Evolutionary conservation across 2,329 filamentous ascomycete species (phyloP), one percentile per base, ranked within the genome.

Genomic region (Fusarium pseudonygamai): DNA sequence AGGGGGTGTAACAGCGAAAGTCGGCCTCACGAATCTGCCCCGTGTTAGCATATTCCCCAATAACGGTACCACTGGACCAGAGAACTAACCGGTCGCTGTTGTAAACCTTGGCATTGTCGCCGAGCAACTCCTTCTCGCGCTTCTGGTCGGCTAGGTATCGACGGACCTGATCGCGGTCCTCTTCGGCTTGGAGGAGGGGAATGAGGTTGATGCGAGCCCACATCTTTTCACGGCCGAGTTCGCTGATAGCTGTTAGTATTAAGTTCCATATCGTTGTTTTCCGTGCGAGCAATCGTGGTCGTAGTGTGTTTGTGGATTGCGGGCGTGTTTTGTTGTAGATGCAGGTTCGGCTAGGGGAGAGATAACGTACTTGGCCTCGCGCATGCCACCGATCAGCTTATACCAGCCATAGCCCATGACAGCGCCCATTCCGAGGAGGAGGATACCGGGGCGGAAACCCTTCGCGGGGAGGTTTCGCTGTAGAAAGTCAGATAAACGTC

Each of bases 141-240:
- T 91, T 92, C 88, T 94, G 91, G 83, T 97, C 94, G 66, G 96
- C 96, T 75, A 92, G 89, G 83, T 96, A 90, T 80, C 96, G 89
- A 76, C 96, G 90, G 73, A 97, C 95, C 82, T 96, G 92, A 85
- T 99, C 96, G 70, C 96, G 92, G 86, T 99, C 96, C 84, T 97
- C 95, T 82, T 99, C 96, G 64, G 96, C 96, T 83, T 98, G 96
- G 73, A 99, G 90, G 73, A 97, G 86, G 66, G 96, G 96, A 80
- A 96, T 96, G 74, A 99, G 88, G 85, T 98, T 91, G 84, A 99
- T 97, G 81, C 96, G 93, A 71, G 94, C 91, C 96, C 96, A 99
- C 90, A 97, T 96, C 88, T 98, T 99, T 82, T 99, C 96, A 78
- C 96, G 94, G 73, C 92, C 93, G 76, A 97, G 92, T 85, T 99